A percentile compares a stretch with the other conserved stretches of the same genome.
Conservation (phyloP, 2,329 filamentous ascomycete species). For the Trichoderma harzianum region DNA sequence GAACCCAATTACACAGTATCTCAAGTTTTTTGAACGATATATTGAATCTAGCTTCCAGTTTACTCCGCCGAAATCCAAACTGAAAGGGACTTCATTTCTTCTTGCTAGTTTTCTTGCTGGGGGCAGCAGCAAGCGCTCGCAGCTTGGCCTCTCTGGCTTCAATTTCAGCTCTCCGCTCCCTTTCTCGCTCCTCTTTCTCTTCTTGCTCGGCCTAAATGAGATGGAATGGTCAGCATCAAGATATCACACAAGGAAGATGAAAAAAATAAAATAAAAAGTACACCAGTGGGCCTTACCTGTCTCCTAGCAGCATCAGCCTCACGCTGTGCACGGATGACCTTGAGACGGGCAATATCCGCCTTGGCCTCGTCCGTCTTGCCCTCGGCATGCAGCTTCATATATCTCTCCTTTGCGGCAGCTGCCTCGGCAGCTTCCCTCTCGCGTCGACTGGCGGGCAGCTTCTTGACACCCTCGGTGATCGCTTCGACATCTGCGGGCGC, state of each 20-base stretch:
- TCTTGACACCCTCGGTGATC: conserved; percentile 54
- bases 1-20: not conserved
- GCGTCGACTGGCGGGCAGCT: conserved; percentile 49
- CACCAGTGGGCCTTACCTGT: conserved; percentile 51
- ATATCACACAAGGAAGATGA: not conserved
- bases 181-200: conserved; percentile 52
- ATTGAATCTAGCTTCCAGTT: not conserved
- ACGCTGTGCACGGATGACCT: conserved; percentile 78
- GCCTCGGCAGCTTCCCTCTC: conserved; percentile 77
- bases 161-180: conserved; percentile 47
- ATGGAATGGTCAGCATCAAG: not conserved
- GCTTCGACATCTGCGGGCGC: conserved; percentile 42
- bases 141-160: conserved; percentile 55
- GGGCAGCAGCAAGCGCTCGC: conserved; percentile 50
- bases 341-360: conserved; percentile 80
- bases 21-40: not conserved
- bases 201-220: conserved; percentile 53
- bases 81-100: conserved; percentile 35
- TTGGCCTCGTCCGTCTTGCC: conserved; percentile 97
- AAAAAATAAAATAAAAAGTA: too few species aligned
- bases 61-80: not conserved
- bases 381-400: conserved; percentile 86
- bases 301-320: conserved; percentile 80
- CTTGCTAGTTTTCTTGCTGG: conserved; percentile 48
- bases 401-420: conserved; percentile 82